Percentiles rank a stretch among this genome's conserved stretches.
Conservation (phyloP, 371 early-diverging fungal genomes). For the Capillidium heterosporum region DNA sequence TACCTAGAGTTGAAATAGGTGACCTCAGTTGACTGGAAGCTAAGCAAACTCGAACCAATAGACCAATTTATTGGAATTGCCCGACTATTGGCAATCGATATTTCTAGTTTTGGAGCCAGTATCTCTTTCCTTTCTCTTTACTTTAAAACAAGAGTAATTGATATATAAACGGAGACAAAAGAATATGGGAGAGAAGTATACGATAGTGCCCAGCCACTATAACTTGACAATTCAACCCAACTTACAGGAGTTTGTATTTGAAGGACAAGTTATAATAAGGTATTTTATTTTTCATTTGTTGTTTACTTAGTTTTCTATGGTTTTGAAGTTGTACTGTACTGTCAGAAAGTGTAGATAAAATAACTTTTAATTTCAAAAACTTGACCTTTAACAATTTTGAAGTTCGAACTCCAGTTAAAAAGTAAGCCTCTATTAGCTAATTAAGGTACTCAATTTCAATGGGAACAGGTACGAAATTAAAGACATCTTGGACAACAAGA, state of each 20-base stretch:
- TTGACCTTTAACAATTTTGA: neutral
- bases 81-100: no score
- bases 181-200: slow-evolving; percentile 29
- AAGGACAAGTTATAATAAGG: slow-evolving; percentile 26
- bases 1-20: no score
- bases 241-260: slow-evolving; percentile 37
- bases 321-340: no score
- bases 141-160: neutral
- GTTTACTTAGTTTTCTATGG: no score
- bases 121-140: neutral
- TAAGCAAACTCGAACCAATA: no score
- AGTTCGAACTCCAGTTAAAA: no score
- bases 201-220: slow-evolving; percentile 58
- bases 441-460: slow-evolving; percentile 33
- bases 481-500: slow-evolving; percentile 22
- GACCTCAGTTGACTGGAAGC: no score
- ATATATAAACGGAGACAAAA: neutral
- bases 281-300: no score
- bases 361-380: no score
- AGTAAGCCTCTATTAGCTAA: slow-evolving; percentile 28
- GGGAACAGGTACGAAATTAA: slow-evolving; percentile 30
- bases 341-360: no score
- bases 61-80: no score
- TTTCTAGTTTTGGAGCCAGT: no score
- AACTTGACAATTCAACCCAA: slow-evolving; percentile 45